phyloP scores from a whole-genome alignment of 2,329 filamentous ascomycete genomes.

The Ceratocystis destructans region DNA sequence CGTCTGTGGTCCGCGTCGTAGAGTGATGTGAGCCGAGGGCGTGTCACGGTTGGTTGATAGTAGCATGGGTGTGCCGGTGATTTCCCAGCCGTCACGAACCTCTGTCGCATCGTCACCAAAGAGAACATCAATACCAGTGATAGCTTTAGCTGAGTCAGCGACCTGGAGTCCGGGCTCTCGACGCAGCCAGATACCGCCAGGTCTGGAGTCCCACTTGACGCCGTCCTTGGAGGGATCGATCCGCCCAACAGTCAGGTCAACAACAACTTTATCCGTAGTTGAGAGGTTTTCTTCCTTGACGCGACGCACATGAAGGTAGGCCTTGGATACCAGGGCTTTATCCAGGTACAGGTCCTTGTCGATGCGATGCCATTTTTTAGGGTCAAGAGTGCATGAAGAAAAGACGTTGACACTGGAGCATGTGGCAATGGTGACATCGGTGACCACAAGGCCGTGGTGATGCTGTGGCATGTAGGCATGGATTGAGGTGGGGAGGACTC shows the following conservation, averaged over 20 bases:
- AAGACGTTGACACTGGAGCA: constrained; percentile 65
- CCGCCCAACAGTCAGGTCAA: constrained; percentile 63
- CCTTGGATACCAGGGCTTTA: constrained; percentile 57
- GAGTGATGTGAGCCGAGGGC: constrained; percentile 60
- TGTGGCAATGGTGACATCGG: constrained; percentile 64
- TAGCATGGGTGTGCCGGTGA: constrained; percentile 60
- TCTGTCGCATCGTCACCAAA: constrained; percentile 89
- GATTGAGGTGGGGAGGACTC: constrained; percentile 70
- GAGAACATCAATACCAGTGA: constrained; percentile 73
- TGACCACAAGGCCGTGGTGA: constrained; percentile 71
- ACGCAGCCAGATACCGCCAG: constrained; percentile 70
- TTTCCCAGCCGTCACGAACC: constrained; percentile 69
- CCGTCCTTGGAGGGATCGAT: constrained; percentile 44
- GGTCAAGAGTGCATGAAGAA: constrained; percentile 61
- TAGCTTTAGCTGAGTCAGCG: constrained; percentile 57
- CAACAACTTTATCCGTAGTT: constrained; percentile 59
- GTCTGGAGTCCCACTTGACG: constrained; percentile 61
- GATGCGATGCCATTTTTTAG: constrained; percentile 61
- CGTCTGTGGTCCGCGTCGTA: constrained; percentile 48
- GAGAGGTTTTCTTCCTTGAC: constrained; percentile 76
- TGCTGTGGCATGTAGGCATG: constrained; percentile 79
- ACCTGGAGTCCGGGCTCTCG: constrained; percentile 57
- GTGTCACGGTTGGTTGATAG: constrained; percentile 49
- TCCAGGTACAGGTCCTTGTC: constrained; percentile 82
- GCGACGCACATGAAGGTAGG: constrained; percentile 68